Evolutionary conservation across 2,329 filamentous ascomycete species (phyloP), one percentile per base, ranked within the genome.

Genomic region (Aspergillus vadensis): DNA sequence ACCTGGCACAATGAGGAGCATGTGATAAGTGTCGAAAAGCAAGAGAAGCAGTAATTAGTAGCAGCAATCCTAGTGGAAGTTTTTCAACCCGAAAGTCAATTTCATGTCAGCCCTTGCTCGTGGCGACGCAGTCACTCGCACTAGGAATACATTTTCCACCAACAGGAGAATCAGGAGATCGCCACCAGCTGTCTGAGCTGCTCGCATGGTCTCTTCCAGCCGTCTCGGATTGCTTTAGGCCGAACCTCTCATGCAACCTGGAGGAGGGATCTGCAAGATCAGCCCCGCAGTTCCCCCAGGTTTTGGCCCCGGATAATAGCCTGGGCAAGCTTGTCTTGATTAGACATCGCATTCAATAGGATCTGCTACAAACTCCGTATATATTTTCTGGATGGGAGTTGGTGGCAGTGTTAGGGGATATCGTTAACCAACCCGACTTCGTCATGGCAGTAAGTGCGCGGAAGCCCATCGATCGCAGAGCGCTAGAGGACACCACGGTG

Each of bases 91-190:
- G 23, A 32, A 50, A 50, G 47, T 50, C 47, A 50, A 50, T 30
- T 50, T 32, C n/a, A 32, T 21, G n/a, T n/a, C 4, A 30, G 7
- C 9, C 12, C 25, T 27, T 49, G 44, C 44, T 30, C 6, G 23
- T 25, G 44, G 15, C 25, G 9, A 50, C 8, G 47, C 23, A 25
- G 12, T 49, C 44, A 27, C 44, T 21, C 4, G 44, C 44, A 23
- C 47, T 50, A 50, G 47, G 47, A 30, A 17, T 50, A 9, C 30
- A 50, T 50, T 50, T 50, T 50, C 47, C 47, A 50, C 47, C 47
- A 50, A 50, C 47, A 50, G 47, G 25, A 50, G 47, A 14, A 12
- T 12, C 10, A 30, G 25, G 6, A 12, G 10, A 32, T 17, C 8
- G n/a, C 47, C 25, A 30, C 25, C 19, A 32, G 15, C 25, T 7